Evolutionary conservation across 768 basidiomycete genomes (phyloP).

Genomic region (Agaricus blazei): DNA sequence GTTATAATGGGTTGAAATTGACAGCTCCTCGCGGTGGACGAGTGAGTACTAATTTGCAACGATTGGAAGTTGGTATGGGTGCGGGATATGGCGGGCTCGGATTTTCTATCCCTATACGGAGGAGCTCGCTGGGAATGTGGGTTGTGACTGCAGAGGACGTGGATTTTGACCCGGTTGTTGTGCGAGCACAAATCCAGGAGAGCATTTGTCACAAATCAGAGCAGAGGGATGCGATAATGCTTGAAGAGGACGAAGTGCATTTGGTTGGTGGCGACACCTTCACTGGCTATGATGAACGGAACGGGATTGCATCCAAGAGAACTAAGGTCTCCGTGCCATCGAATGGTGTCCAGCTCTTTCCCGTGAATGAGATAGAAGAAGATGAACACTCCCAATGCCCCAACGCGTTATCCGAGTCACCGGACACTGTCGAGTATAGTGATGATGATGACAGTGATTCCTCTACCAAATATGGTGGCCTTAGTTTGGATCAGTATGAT

Average conservation of each 20-base stretch:
- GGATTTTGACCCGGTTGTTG: neutral
- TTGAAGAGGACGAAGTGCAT: constrained; percentile 6
- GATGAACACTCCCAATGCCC: constrained; percentile 13
- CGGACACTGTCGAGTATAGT: constrained; percentile 11
- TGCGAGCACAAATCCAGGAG: neutral
- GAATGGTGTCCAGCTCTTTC: constrained; percentile 23
- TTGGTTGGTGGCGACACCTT: constrained; percentile 3
- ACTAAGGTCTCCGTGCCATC: neutral
- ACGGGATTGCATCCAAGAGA: constrained; percentile 8
- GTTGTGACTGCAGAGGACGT: constrained; percentile 4
- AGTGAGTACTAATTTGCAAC: neutral
- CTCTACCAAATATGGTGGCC: neutral
- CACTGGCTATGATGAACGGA: constrained; percentile 7
- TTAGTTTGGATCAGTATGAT: constrained; percentile 7
- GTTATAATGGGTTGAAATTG: constrained; percentile 6
- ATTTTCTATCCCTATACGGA: constrained; percentile 5
- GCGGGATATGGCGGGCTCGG: constrained; percentile 6
- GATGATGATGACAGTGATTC: constrained; percentile 12
- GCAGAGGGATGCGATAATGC: constrained; percentile 6
- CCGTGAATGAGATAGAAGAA: constrained; percentile 35
- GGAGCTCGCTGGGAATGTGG: constrained; percentile 8
- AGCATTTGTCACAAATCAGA: neutral
- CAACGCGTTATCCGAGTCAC: neutral
- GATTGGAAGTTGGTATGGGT: constrained; percentile 4
- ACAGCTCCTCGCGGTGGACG: neutral